Conservation (phyloP, 148 eudicot genomes). For the Vaccinium darrowii region DNA sequence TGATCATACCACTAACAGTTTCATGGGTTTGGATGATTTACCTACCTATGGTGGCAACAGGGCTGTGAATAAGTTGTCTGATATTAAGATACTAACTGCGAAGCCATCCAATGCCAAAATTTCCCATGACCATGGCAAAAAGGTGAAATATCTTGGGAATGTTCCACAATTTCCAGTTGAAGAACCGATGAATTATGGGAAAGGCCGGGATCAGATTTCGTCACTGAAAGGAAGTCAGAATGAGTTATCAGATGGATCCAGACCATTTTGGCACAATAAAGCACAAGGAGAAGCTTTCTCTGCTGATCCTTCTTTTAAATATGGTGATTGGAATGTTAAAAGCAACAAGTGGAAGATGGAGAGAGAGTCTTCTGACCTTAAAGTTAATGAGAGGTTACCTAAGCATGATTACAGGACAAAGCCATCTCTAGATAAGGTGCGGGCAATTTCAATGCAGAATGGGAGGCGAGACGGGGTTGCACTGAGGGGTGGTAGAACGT, state of each 20-base stretch:
- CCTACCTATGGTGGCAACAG: constrained; percentile 47
- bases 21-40: constrained; percentile 35
- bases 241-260: constrained; percentile 42
- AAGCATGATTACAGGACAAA: constrained; percentile 44
- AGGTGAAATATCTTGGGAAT: constrained; percentile 42
- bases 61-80: constrained; percentile 77
- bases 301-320: constrained; percentile 34
- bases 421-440: constrained; percentile 37
- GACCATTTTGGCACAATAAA: constrained; percentile 39
- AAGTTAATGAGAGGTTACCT: constrained; percentile 34
- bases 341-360: constrained; percentile 50
- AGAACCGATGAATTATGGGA: constrained; percentile 44
- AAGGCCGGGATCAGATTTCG: constrained; percentile 34
- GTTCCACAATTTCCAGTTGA: constrained; percentile 36
- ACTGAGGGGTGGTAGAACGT: constrained; percentile 35
- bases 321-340: constrained; percentile 38
- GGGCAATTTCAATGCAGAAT: constrained; percentile 36
- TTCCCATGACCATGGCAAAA: constrained; percentile 43
- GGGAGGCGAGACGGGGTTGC: constrained; percentile 45
- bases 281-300: constrained; percentile 35
- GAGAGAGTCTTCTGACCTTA: constrained; percentile 39
- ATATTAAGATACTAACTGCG: constrained; percentile 70
- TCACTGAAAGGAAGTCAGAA: constrained; percentile 42
- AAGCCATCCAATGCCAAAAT: constrained; percentile 60
- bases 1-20: constrained; percentile 35